phyloP scores from a whole-genome alignment of 2,329 filamentous ascomycete genomes.

The Alternaria sp. region DNA sequence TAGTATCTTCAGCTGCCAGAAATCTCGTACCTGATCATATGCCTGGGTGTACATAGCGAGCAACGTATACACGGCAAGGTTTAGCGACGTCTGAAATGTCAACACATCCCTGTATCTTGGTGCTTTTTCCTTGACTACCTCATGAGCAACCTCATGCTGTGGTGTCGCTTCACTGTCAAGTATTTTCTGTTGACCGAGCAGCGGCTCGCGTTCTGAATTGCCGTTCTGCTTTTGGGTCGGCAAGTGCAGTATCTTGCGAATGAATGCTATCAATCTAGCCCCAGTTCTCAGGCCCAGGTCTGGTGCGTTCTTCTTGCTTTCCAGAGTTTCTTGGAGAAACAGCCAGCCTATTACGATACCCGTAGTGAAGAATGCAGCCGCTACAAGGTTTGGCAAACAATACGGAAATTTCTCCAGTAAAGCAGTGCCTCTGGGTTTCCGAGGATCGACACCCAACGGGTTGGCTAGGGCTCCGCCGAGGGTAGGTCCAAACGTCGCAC shows the following conservation, averaged over 20 bases:
- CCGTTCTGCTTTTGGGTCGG: conserved; percentile 13
- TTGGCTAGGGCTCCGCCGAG: conserved; percentile 88
- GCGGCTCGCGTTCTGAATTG: conserved; percentile 38
- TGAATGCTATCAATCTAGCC: conserved; percentile 62
- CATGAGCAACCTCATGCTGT: conserved; percentile 1
- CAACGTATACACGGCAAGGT: conserved; percentile 79
- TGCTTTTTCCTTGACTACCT: conserved; percentile 21
- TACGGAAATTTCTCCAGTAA: conserved; percentile 84
- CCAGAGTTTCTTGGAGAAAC: conserved; percentile 88
- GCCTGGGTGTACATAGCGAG: conserved; percentile 83
- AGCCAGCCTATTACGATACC: conserved; percentile 77
- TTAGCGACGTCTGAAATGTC: conserved; percentile 75
- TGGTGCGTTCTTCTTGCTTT: conserved; percentile 69
- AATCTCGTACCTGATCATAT: conserved; percentile 71
- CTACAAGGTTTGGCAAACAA: conserved; percentile 81
- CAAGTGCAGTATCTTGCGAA: conserved; percentile 32
- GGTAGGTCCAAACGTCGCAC: conserved; percentile 83
- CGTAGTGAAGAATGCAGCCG: conserved; percentile 77
- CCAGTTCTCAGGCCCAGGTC: conserved; percentile 83
- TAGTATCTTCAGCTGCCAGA: neutral
- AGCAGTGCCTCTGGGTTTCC: conserved; percentile 67
- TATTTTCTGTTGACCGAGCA: conserved; percentile 36
- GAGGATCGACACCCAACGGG: conserved; percentile 77
- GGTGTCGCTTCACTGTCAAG: conserved; percentile 25
- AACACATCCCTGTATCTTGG: conserved; percentile 70